Evolutionary conservation across 2,329 filamentous ascomycete genomes (phyloP).

Genomic region (Neofusicoccum cordaticola): DNA sequence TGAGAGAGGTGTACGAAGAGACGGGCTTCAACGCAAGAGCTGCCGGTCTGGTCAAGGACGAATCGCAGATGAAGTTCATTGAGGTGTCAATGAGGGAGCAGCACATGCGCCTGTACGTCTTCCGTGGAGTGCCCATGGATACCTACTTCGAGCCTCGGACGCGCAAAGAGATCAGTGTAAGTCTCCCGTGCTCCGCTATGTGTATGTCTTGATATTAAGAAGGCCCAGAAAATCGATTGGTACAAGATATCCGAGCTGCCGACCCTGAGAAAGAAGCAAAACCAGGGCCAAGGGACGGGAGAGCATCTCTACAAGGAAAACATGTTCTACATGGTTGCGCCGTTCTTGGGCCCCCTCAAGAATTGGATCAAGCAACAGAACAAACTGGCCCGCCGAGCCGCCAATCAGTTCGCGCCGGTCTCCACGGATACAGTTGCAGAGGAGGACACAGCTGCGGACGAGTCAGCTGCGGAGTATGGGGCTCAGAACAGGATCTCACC

Average conservation of each 20-base stretch:
- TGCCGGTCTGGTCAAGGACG: conserved; percentile 69
- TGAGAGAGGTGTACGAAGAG: conserved; percentile 94
- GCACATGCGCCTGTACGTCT: conserved; percentile 88
- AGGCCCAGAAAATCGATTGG: conserved; percentile 74
- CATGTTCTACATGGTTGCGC: conserved; percentile 98
- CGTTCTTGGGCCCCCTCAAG: conserved; percentile 80
- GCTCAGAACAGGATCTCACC: conserved; percentile 5
- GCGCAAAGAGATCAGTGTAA: conserved; percentile 84
- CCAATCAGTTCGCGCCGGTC: conserved; percentile 22
- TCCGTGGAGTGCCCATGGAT: conserved; percentile 82
- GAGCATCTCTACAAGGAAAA: conserved; percentile 64
- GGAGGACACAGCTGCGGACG: conserved; percentile 26
- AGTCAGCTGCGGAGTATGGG: conserved; percentile 28
- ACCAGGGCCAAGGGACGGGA: conserved; percentile 56
- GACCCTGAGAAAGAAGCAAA: conserved; percentile 65
- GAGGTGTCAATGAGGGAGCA: conserved; percentile 89
- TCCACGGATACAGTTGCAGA: conserved; percentile 26
- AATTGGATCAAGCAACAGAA: conserved; percentile 88
- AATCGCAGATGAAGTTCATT: conserved; percentile 75
- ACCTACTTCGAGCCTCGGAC: conserved; percentile 86
- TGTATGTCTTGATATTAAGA: conserved; percentile 19
- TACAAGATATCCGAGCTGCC: conserved; percentile 87
- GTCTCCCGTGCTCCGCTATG: neutral
- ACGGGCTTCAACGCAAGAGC: conserved; percentile 81
- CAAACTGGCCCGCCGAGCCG: conserved; percentile 62